A percentile compares a stretch with the other conserved stretches of the same genome.
phyloP scores from a whole-genome alignment of 495 filamentous ascomycete genomes.

The Aspergillus sclerotiicarbonarius region DNA sequence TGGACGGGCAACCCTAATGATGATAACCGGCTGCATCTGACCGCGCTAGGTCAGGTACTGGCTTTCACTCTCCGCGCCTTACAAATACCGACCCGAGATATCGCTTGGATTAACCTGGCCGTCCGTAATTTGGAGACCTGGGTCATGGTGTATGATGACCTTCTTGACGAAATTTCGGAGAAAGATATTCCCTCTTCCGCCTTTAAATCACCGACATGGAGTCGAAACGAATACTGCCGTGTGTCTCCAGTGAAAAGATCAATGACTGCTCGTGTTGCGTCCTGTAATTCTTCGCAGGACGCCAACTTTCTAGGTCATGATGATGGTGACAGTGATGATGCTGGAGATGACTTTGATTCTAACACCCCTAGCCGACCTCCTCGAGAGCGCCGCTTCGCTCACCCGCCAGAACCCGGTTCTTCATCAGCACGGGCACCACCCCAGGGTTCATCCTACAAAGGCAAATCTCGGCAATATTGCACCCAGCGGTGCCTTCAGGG shows the following conservation, averaged over 20 bases:
- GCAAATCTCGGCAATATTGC: slow-evolving; percentile 38
- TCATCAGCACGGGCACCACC: not conserved
- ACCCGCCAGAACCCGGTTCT: not conserved
- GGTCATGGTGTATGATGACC: slow-evolving; percentile 37
- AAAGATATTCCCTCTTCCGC: slow-evolving; percentile 25
- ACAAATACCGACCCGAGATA: slow-evolving; percentile 3
- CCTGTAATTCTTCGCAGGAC: slow-evolving; percentile 13
- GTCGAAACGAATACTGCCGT: slow-evolving; percentile 16
- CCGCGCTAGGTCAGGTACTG: slow-evolving; percentile 18
- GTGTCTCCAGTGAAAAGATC: slow-evolving; percentile 28
- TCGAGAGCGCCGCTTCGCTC: not conserved
- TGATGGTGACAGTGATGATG: slow-evolving; percentile 6
- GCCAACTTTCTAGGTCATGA: slow-evolving; percentile 4
- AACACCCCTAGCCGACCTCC: slow-evolving; percentile 14
- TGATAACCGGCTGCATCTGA: slow-evolving; percentile 20
- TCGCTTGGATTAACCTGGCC: not conserved
- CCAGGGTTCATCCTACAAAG: slow-evolving; percentile 19
- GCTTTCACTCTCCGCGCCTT: slow-evolving; percentile 19
- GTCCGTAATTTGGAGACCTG: slow-evolving; percentile 27
- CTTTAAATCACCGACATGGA: slow-evolving; percentile 15
- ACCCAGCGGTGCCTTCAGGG: slow-evolving; percentile 43
- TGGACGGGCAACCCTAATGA: slow-evolving; percentile 5
- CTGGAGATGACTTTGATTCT: slow-evolving; percentile 12
- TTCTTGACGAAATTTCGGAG: slow-evolving; percentile 29
- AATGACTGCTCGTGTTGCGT: slow-evolving; percentile 5